Conservation (phyloP, 257 asterid species). For the Oldenlandia corymbosa region DNA sequence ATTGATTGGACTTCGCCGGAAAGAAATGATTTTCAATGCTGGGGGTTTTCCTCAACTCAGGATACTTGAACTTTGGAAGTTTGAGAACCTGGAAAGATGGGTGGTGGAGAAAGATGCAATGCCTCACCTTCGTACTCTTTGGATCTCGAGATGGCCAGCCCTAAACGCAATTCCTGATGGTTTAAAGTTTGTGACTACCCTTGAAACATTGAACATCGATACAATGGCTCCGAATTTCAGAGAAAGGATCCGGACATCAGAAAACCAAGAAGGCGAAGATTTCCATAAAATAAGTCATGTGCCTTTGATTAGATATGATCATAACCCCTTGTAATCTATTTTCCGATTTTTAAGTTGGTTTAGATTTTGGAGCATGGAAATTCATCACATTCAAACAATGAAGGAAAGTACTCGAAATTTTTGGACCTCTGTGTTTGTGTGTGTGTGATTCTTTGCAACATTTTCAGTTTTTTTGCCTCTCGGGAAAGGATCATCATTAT, state of each 20-base stretch:
- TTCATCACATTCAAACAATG: too few relatives aligned
- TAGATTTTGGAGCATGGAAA: too few relatives aligned
- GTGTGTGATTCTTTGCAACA: too few relatives aligned
- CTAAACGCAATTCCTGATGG: conserved; percentile 14
- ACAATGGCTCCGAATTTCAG: neutral
- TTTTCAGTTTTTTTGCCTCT: too few relatives aligned
- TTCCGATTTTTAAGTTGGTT: too few relatives aligned
- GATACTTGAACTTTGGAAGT: neutral
- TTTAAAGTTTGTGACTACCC: neutral
- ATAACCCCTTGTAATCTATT: too few relatives aligned
- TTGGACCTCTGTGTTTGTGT: too few relatives aligned
- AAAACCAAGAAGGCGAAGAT: neutral
- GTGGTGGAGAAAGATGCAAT: conserved; percentile 19
- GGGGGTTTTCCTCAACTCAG: conserved; percentile 12
- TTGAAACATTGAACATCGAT: neutral
- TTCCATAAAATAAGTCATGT: conserved; percentile 3
- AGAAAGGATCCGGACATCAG: neutral
- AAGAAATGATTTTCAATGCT: conserved; percentile 14
- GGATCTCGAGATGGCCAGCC: neutral
- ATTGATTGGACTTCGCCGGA: neutral
- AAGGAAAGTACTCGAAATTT: too few relatives aligned
- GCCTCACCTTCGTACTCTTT: conserved; percentile 12
- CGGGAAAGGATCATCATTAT: too few relatives aligned
- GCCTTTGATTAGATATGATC: neutral
- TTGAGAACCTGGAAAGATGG: conserved; percentile 13